These are phyloP conservation scores for Paxillus involutus DNA, from an alignment of 768 basidiomycete species.

Conservation along the genomic window DNA sequence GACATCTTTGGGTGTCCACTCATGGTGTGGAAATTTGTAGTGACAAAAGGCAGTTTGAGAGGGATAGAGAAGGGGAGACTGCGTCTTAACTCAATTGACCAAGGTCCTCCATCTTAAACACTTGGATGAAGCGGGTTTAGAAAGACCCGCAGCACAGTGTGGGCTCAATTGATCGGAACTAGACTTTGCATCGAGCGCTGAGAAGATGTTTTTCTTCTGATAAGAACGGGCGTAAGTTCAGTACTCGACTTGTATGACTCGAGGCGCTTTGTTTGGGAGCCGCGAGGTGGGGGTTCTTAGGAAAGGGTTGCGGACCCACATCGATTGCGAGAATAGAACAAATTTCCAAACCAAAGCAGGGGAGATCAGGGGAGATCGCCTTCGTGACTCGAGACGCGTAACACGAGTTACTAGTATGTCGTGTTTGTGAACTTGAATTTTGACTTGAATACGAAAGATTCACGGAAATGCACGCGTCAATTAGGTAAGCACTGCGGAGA, in stretches of 20 bases:
- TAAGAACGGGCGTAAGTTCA: background rate
- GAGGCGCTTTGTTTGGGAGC: too few relatives aligned
- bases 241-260: background rate
- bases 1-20: background rate
- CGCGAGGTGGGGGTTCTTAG: background rate
- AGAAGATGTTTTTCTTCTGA: background rate
- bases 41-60: background rate
- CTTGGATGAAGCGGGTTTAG: background rate
- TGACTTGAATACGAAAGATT: background rate
- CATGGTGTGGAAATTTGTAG: slow-evolving; percentile 1
- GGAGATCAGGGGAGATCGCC: background rate
- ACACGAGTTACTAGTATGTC: background rate
- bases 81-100: background rate
- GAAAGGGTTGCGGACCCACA: background rate
- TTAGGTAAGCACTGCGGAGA: slow-evolving; percentile 24
- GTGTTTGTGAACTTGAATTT: too few relatives aligned
- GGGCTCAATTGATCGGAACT: too few relatives aligned
- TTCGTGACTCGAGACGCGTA: background rate
- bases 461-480: background rate
- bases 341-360: background rate
- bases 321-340: background rate
- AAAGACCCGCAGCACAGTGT: too few relatives aligned
- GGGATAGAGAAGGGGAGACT: background rate
- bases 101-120: background rate
- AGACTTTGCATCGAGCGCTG: background rate